Evolutionary conservation across 345 rosid genomes (phyloP).

Genomic region (Geranium brycei): DNA sequence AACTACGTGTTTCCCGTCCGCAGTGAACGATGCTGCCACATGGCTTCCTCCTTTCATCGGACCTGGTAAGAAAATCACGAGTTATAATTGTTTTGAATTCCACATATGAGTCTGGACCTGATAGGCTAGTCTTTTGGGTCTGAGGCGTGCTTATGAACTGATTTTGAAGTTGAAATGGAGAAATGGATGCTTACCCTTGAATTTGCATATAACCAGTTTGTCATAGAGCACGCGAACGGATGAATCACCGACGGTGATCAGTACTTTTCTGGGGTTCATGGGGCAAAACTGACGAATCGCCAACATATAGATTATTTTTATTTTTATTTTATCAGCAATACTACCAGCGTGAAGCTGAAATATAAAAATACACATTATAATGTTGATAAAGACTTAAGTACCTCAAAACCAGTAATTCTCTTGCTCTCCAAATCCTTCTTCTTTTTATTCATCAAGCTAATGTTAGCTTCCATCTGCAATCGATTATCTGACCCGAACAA

Average conservation of each 20-base stretch:
- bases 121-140: too few relatives aligned
- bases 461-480: slow-evolving; percentile 35
- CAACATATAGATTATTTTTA: too few relatives aligned
- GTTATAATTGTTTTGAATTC: too few relatives aligned
- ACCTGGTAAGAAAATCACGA: too few relatives aligned
- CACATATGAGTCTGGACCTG: too few relatives aligned
- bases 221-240: slow-evolving; percentile 38
- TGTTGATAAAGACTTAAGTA: background rate
- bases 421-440: slow-evolving; percentile 32
- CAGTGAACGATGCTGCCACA: slow-evolving; percentile 46
- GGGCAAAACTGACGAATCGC: slow-evolving; percentile 34
- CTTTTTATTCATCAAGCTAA: slow-evolving; percentile 50
- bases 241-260: slow-evolving; percentile 74
- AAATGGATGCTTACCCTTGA: slow-evolving; percentile 30
- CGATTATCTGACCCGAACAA: slow-evolving; percentile 32
- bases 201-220: slow-evolving; percentile 41
- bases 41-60: slow-evolving; percentile 39
- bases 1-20: slow-evolving; percentile 62
- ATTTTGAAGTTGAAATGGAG: too few relatives aligned
- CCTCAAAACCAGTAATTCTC: slow-evolving; percentile 71
- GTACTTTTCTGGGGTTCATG: slow-evolving; percentile 47
- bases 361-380: background rate
- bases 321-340: background rate
- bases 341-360: slow-evolving; percentile 1
- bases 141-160: too few relatives aligned